Evolutionary conservation across 495 filamentous ascomycete genomes (phyloP).

Genomic region (Xanthoparmelia taractica): DNA sequence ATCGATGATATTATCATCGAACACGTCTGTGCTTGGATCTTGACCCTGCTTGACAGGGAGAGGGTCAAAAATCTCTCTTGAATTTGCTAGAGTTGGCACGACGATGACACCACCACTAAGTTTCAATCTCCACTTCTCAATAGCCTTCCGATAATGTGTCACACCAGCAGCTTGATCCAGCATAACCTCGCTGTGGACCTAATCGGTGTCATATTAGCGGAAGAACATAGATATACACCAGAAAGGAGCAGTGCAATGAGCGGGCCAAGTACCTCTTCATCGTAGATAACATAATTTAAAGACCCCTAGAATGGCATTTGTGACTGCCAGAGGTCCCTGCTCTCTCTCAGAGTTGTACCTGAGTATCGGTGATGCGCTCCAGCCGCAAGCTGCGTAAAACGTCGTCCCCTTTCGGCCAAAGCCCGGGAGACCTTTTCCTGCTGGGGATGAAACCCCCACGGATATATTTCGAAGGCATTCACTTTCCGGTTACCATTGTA

Average conservation of each 20-base stretch:
- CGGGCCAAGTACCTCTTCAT: neutral
- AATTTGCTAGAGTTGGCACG: neutral
- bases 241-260: neutral
- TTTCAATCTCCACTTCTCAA: neutral
- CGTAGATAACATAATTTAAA: neutral
- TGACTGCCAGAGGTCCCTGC: neutral
- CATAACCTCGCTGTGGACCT: constrained; percentile 7
- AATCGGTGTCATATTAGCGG: neutral
- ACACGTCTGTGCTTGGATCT: neutral
- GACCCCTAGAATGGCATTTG: too few species aligned
- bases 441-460: neutral
- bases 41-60: neutral
- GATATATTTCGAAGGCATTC: neutral
- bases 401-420: neutral
- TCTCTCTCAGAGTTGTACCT: constrained; percentile 3
- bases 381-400: neutral
- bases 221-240: neutral
- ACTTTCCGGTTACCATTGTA: neutral
- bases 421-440: too few species aligned
- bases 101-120: neutral
- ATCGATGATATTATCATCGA: constrained; percentile 6
- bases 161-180: constrained; percentile 1
- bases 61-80: neutral
- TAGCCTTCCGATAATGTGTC: neutral
- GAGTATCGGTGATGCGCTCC: neutral